These are phyloP conservation scores for Gnomoniopsis sp. DNA, from an alignment of 2,329 filamentous ascomycete genomes.

Conservation along the genomic window DNA sequence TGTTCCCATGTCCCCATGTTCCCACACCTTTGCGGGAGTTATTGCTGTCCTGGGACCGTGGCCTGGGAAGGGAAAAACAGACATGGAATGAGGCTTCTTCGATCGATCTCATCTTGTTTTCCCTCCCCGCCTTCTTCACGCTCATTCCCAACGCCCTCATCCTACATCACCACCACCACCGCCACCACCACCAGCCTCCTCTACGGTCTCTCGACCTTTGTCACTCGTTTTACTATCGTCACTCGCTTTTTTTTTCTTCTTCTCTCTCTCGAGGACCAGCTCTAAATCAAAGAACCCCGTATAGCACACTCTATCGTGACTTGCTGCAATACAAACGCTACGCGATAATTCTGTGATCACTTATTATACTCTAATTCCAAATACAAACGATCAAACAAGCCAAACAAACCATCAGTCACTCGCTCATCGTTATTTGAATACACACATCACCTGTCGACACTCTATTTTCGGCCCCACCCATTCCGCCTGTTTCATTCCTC, in stretches of 20 bases:
- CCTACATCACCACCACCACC: not conserved
- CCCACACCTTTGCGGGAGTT: too few relatives aligned
- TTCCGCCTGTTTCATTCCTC: too few relatives aligned
- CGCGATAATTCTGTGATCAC: too few relatives aligned
- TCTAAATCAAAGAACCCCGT: too few relatives aligned
- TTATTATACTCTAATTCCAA: not conserved
- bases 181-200: not conserved
- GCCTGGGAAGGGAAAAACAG: not conserved
- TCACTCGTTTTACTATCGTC: not conserved
- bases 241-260: not conserved
- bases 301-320: too few relatives aligned
- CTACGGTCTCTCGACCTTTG: not conserved
- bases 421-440: not conserved
- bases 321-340: too few relatives aligned
- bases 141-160: not conserved
- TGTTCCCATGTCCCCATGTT: too few relatives aligned
- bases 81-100: not conserved
- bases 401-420: not conserved
- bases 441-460: not conserved
- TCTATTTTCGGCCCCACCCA: not conserved
- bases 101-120: not conserved
- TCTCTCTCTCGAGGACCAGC: too few relatives aligned
- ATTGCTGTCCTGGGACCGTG: too few relatives aligned
- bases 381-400: not conserved
- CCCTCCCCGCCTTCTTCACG: not conserved